These are phyloP conservation scores for Wickerhamiella azymoides DNA, from an alignment of 805 yeast genomes.

Conservation along the genomic window DNA sequence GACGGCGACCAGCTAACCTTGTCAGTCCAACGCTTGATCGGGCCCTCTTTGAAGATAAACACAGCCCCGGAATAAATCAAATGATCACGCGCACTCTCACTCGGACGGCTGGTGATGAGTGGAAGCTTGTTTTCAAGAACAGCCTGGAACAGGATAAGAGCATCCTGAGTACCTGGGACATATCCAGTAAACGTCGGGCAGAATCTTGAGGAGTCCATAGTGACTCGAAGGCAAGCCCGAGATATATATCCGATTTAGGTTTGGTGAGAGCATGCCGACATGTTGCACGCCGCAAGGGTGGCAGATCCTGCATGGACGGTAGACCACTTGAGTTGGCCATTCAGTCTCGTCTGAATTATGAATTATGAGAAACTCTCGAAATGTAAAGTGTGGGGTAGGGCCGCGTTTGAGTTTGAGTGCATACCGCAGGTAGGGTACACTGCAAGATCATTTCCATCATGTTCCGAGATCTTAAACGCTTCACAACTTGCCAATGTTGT, in stretches of 20 bases:
- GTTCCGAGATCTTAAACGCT: background rate
- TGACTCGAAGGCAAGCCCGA: background rate
- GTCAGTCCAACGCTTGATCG: slow-evolving; percentile 87
- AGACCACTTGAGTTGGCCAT: background rate
- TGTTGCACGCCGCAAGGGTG: background rate
- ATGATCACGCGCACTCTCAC: slow-evolving; percentile 54
- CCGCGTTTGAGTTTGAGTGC: too few relatives aligned
- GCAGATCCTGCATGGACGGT: background rate
- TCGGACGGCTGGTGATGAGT: slow-evolving; percentile 65
- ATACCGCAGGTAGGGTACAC: too few relatives aligned
- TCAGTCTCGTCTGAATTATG: background rate
- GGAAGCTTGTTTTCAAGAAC: slow-evolving; percentile 45
- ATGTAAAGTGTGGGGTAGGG: too few relatives aligned
- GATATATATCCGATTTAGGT: background rate
- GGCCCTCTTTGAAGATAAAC: slow-evolving; percentile 71
- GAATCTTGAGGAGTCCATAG: background rate
- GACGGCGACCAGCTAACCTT: slow-evolving; percentile 93
- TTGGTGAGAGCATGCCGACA: background rate
- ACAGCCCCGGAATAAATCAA: slow-evolving; percentile 66
- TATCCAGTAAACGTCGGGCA: slow-evolving; percentile 59
- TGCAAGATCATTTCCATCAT: too few relatives aligned
- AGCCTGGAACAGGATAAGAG: slow-evolving; percentile 70
- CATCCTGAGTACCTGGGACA: slow-evolving; percentile 72
- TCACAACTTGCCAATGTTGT: background rate
- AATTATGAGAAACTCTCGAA: too few relatives aligned